phyloP scores from a whole-genome alignment of 371 early-diverging fungal species.

The Parasitella parasitica region DNA sequence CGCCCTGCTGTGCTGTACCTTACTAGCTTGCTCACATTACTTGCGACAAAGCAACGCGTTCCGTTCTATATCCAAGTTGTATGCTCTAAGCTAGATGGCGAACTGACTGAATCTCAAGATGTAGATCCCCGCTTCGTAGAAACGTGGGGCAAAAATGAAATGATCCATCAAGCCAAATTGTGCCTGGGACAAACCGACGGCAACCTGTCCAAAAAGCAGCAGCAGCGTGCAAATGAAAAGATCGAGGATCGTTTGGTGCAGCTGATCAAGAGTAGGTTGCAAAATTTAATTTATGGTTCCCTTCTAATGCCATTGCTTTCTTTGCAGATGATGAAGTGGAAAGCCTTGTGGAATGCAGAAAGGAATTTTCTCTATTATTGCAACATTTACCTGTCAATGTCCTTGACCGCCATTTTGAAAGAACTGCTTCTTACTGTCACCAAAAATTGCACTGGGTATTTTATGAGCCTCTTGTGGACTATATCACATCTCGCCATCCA shows the following conservation, averaged over 20 bases:
- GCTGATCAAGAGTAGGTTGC: neutral
- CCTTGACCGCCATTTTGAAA: constrained; percentile 18
- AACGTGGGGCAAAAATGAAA: constrained; percentile 17
- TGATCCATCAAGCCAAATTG: constrained; percentile 17
- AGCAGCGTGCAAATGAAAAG: neutral
- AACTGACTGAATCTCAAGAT: neutral
- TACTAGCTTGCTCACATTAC: constrained; percentile 25
- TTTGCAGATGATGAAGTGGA: neutral
- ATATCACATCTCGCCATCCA: constrained; percentile 44
- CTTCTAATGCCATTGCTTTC: too few species aligned
- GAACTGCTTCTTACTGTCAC: constrained; percentile 16
- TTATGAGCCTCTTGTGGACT: constrained; percentile 41
- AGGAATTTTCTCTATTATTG: constrained; percentile 16
- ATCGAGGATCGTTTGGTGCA: neutral
- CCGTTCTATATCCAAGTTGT: constrained; percentile 30
- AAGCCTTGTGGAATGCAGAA: constrained; percentile 2
- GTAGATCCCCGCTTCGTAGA: neutral
- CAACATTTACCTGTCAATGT: constrained; percentile 22
- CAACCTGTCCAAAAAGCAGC: neutral
- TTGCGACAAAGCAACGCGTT: constrained; percentile 39
- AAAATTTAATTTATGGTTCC: too few species aligned
- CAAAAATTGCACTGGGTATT: constrained; percentile 17
- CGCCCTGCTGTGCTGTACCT: constrained; percentile 37
- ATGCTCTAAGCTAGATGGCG: constrained; percentile 9
- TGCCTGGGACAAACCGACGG: constrained; percentile 13